A percentile compares a stretch with the other conserved stretches of the same genome.
Evolutionary conservation across 352 stramenopile genomes (phyloP).

Genomic region (Pythium insidiosum): DNA sequence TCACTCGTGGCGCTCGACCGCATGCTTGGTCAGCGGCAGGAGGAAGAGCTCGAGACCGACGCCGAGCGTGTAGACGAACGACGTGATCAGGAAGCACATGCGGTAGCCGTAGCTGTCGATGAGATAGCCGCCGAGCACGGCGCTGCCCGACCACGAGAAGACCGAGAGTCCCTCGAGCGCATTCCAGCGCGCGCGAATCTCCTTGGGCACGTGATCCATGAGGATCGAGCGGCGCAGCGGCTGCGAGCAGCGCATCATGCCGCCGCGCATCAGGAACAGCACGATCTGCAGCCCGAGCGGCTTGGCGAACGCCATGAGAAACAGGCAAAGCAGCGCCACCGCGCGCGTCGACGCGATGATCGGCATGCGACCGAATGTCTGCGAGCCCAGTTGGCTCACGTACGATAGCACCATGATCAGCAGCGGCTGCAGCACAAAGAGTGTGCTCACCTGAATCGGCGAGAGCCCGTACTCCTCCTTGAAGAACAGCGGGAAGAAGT

Average conservation of each 20-base stretch:
- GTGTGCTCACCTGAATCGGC: slow-evolving; percentile 56
- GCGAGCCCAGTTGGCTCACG: slow-evolving; percentile 37
- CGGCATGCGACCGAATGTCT: slow-evolving; percentile 53
- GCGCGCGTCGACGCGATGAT: slow-evolving; percentile 60
- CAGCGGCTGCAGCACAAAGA: slow-evolving; percentile 64
- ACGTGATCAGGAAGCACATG: slow-evolving; percentile 77
- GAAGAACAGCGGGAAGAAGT: slow-evolving; percentile 83
- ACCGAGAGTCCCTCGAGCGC: slow-evolving; percentile 63
- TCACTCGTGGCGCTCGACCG: slow-evolving; percentile 26
- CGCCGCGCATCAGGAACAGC: slow-evolving; percentile 66
- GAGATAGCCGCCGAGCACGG: slow-evolving; percentile 66
- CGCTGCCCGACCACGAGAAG: slow-evolving; percentile 75
- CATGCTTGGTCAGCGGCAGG: slow-evolving; percentile 51
- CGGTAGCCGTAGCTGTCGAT: slow-evolving; percentile 76
- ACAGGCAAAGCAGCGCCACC: slow-evolving; percentile 50
- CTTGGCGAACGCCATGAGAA: slow-evolving; percentile 52
- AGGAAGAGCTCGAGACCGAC: slow-evolving; percentile 50
- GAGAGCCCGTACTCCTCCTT: slow-evolving; percentile 70
- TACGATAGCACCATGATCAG: slow-evolving; percentile 64
- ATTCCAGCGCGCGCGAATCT: slow-evolving; percentile 72
- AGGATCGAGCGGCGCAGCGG: slow-evolving; percentile 65
- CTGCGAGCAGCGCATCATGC: slow-evolving; percentile 82
- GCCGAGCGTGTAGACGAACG: slow-evolving; percentile 49
- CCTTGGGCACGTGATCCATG: slow-evolving; percentile 74
- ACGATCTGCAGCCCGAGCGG: slow-evolving; percentile 49